phyloP scores from a whole-genome alignment of 495 filamentous ascomycete species.

The Aspergillus sclerotioniger region DNA sequence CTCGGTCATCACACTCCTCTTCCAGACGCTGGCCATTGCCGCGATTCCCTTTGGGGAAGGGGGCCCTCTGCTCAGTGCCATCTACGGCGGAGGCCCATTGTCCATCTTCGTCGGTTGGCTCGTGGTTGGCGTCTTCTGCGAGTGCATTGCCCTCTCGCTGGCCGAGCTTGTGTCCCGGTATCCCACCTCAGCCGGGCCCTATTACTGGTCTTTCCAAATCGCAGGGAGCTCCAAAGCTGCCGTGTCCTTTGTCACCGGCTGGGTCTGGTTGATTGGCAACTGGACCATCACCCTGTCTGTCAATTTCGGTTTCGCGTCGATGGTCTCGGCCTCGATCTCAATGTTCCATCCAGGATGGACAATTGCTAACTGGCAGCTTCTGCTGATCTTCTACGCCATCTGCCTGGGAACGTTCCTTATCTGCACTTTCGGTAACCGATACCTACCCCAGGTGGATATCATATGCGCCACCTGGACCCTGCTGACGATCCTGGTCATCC shows the following conservation, averaged over 20 bases:
- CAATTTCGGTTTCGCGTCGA: constrained; percentile 63
- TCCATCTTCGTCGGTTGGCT: constrained; percentile 47
- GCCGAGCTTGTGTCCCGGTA: constrained; percentile 49
- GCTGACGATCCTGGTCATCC: constrained; percentile 38
- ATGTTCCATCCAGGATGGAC: constrained; percentile 56
- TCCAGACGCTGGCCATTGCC: constrained; percentile 13
- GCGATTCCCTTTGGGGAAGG: constrained; percentile 44
- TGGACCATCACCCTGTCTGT: constrained; percentile 69
- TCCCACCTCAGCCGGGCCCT: constrained; percentile 49
- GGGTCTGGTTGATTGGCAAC: constrained; percentile 67
- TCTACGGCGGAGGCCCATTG: constrained; percentile 42
- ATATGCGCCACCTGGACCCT: constrained; percentile 42
- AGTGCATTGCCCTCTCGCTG: constrained; percentile 43
- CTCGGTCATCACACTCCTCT: constrained; percentile 31
- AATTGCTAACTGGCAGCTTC: constrained; percentile 55
- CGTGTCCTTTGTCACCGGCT: constrained; percentile 64
- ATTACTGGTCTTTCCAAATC: constrained; percentile 51
- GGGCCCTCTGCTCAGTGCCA: constrained; percentile 39
- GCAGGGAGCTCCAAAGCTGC: constrained; percentile 32
- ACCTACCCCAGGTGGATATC: constrained; percentile 55
- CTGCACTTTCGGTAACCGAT: constrained; percentile 55
- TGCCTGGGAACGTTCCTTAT: constrained; percentile 54
- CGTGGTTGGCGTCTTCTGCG: constrained; percentile 35
- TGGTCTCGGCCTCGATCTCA: constrained; percentile 55
- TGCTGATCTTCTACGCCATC: constrained; percentile 58